Base-by-base conservation (phyloP, 257 asterid genomes). In the Solanum tarapatanum region DNA sequence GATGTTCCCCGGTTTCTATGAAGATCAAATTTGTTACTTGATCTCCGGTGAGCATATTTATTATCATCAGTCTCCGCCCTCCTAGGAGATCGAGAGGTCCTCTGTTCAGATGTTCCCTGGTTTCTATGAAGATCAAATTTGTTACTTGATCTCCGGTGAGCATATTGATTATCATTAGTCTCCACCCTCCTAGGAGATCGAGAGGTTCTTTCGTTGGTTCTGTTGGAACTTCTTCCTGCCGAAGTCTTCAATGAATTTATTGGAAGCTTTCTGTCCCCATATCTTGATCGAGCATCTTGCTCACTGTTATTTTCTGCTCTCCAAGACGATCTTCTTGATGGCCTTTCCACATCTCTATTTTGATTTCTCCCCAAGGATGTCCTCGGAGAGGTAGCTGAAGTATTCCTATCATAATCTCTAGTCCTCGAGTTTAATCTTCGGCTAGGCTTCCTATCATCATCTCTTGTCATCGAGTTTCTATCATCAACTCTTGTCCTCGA, bases 241-340 rank as follows among this genome's bases (percentile, higher is more conserved):
- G 82, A 83, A 82, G 69, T 73, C 89, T 91, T 91, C 82, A 43
- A 84, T 12, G 94, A 88, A 82, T 87, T 92, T 70, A 23, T 75
- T 21, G 83, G 83, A 75, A 75, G 83, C 33, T 37, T 37, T 37
- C 37, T 79, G 84, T 79, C 84, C 64, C 80, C 74, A 19, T 58
- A 86, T 74, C 19, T 88, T 89, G 48, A 85, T 86, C 21, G 26
- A 45, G 55, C 79, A 86, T 72, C 94, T 89, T 73, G 89, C 87
- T 79, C 84, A 43, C 84, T 17, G 14, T 79, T 41, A 79, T 41
- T 79, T 80, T 79, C 64, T 35, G 32, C 33, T 37, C 83, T 88
- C 89, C 85, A 84, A 23, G 14, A 39, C 24, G 26, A 62, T 32
- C 87, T 80, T 87, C 85, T 83, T 87, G 87, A 79, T 41, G 66